Evolutionary conservation across 2,329 filamentous ascomycete genomes (phyloP), one percentile per base, ranked within the genome.

Genomic region (Fusarium guadeloupense): DNA sequence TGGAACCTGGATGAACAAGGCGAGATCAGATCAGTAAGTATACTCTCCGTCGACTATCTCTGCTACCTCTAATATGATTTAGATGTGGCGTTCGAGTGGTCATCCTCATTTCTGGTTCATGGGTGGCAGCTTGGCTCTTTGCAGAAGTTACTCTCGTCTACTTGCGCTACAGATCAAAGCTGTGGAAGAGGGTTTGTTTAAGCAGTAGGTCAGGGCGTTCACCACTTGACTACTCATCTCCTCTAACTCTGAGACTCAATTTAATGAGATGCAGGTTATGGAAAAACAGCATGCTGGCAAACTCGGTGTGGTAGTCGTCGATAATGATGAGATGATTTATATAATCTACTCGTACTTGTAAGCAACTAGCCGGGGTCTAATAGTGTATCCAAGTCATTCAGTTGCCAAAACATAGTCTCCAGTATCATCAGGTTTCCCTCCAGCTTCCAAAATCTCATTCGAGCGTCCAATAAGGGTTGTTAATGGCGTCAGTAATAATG

Each of bases 91-190:
- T 35, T 34, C 25, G 3, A 62, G 55, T 21, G 55, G 59, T 4
- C 55, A 59, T 20, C 50, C 59, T 12, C 44, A 21, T 4, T 61
- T 61, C 17, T 63, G 59, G 59, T 54, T 53, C 4, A 57, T 47
- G 47, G 57, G 56, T 2, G 59, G 57, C 2, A 61, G 47, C 35
- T 14, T 63, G 4, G 40, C 52, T 14, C 30, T 61, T 8, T 60
- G 52, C 5, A 39, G 59, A 4, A 43, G 20, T 20, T 61, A 57
- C 21, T 63, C 59, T 3, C 31, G 48, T 1, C 34, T 61, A 4
- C 33, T 63, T 3, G 52, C 52, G 4, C 34, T 63, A 3, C 57
- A 61, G 25, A 61, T 63, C 34, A 63, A 61, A 23, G 60, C 52
- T 14, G 38, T 45, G 1, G 50, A 62, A 13, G 34, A 49, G 12